A percentile compares a stretch with the other conserved stretches of the same genome.
These are phyloP conservation scores for Xylariaceae sp. DNA, from an alignment of 2,329 filamentous ascomycete species.

Conservation along the genomic window DNA sequence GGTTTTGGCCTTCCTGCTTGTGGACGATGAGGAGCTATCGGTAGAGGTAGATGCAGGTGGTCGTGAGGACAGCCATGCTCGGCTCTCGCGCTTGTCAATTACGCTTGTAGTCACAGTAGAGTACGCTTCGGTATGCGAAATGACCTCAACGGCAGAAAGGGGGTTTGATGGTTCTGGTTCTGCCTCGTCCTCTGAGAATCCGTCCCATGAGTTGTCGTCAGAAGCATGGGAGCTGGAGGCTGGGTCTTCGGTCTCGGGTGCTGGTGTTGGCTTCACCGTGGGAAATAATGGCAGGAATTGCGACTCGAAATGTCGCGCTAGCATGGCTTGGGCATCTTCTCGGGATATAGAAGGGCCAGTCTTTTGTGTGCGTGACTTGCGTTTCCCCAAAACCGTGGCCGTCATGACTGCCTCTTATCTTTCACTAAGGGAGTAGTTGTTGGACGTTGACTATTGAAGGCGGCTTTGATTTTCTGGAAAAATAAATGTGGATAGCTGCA, in stretches of 20 bases:
- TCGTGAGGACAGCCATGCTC: conserved; percentile 69
- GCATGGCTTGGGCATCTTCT: conserved; percentile 72
- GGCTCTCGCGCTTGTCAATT: conserved; percentile 73
- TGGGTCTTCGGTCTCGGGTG: conserved; percentile 42
- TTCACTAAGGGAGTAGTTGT: neutral
- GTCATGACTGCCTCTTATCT: conserved; percentile 37
- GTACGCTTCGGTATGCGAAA: conserved; percentile 61
- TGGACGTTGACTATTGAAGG: neutral
- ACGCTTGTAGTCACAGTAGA: conserved; percentile 42
- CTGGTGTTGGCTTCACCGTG: conserved; percentile 26
- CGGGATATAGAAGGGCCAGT: conserved; percentile 41
- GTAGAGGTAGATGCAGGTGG: conserved; percentile 47
- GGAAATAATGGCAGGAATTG: conserved; percentile 75
- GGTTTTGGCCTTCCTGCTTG: conserved; percentile 33
- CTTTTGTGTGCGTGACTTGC: conserved; percentile 47
- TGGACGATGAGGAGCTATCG: conserved; percentile 33
- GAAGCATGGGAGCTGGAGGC: conserved; percentile 21
- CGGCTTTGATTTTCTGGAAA: conserved; percentile 9
- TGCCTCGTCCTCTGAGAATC: conserved; percentile 60
- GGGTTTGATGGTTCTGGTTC: conserved; percentile 15
- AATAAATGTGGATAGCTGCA: conserved; percentile 25
- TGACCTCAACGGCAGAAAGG: conserved; percentile 57
- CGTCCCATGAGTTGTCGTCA: conserved; percentile 59
- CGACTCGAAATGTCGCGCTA: conserved; percentile 85
- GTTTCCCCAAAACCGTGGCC: conserved; percentile 56